Percentiles rank a stretch among this genome's conserved stretches.
These are phyloP conservation scores for Pichia nakasei DNA, from an alignment of 805 yeast genomes.

Conservation along the genomic window DNA sequence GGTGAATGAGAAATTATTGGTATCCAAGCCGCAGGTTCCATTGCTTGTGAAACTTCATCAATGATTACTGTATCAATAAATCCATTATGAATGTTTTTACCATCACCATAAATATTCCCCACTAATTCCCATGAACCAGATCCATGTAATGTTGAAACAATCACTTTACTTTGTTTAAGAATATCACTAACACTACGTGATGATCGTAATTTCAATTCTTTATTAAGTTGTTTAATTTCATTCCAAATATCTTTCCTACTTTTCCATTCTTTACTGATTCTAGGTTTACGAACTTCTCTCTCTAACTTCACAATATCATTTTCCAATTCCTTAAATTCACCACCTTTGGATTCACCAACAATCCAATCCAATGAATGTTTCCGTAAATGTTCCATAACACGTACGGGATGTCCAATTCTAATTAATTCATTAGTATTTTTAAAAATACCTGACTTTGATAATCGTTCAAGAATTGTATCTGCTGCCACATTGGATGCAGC, in stretches of 20 bases:
- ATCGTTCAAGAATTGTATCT: constrained; percentile 80
- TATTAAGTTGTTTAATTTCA: constrained; percentile 58
- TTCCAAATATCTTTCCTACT: constrained; percentile 63
- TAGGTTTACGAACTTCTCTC: constrained; percentile 44
- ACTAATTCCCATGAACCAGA: constrained; percentile 65
- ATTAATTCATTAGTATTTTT: constrained; percentile 39
- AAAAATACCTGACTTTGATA: constrained; percentile 29
- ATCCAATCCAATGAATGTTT: constrained; percentile 72
- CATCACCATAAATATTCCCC: constrained; percentile 31
- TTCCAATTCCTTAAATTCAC: constrained; percentile 45
- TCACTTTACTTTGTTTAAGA: constrained; percentile 53
- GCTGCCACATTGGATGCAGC: constrained; percentile 93
- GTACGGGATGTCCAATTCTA: constrained; percentile 90
- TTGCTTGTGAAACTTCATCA: constrained; percentile 90
- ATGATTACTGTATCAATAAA: constrained; percentile 75
- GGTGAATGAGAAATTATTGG: constrained; percentile 66
- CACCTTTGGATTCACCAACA: constrained; percentile 49
- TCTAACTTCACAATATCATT: constrained; percentile 8
- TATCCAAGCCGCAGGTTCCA: constrained; percentile 96
- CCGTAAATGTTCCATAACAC: constrained; percentile 53
- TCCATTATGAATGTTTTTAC: constrained; percentile 12
- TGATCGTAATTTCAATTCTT: constrained; percentile 63
- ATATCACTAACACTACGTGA: constrained; percentile 51
- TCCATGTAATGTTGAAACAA: constrained; percentile 82
- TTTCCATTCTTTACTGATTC: constrained; percentile 31